Conservation (phyloP, 2,329 filamentous ascomycete species). For the Diaporthe citrichinensis region DNA sequence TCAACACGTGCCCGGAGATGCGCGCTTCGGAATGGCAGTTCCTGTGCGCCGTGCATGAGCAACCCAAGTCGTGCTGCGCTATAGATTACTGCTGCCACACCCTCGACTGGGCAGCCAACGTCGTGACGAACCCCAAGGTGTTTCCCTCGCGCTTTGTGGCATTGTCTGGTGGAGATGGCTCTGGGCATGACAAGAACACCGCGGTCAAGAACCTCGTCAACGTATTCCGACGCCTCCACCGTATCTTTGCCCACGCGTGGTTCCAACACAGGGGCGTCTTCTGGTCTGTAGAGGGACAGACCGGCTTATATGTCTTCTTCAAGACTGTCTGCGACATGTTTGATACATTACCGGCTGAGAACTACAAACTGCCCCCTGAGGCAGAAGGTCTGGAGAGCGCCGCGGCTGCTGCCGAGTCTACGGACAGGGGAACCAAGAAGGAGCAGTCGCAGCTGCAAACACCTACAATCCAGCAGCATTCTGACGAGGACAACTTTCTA, state of each 20-base stretch:
- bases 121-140: constrained; percentile 93
- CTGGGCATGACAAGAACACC: constrained; percentile 70
- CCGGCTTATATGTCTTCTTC: constrained; percentile 96
- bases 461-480: constrained; percentile 40
- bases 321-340: constrained; percentile 97
- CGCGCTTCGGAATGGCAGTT: constrained; percentile 99
- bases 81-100: constrained; percentile 99
- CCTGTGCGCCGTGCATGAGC: constrained; percentile 96
- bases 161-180: constrained; percentile 70
- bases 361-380: constrained; percentile 94
- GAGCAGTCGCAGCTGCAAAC: constrained; percentile 48
- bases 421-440: constrained; percentile 38
- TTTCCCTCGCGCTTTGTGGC: constrained; percentile 87
- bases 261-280: constrained; percentile 97
- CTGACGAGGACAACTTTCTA: constrained; percentile 65
- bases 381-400: constrained; percentile 82
- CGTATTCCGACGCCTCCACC: constrained; percentile 92
- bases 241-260: constrained; percentile 99
- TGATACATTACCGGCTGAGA: constrained; percentile 89
- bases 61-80: constrained; percentile 95
- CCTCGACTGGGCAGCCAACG: constrained; percentile 96
- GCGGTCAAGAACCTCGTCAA: constrained; percentile 91
- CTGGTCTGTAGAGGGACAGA: constrained; percentile 91
- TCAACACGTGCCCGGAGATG: constrained; percentile 95
- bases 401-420: constrained; percentile 37